Base-by-base conservation (phyloP, 331 rosid genomes). In the Stylosanthes scabra region DNA sequence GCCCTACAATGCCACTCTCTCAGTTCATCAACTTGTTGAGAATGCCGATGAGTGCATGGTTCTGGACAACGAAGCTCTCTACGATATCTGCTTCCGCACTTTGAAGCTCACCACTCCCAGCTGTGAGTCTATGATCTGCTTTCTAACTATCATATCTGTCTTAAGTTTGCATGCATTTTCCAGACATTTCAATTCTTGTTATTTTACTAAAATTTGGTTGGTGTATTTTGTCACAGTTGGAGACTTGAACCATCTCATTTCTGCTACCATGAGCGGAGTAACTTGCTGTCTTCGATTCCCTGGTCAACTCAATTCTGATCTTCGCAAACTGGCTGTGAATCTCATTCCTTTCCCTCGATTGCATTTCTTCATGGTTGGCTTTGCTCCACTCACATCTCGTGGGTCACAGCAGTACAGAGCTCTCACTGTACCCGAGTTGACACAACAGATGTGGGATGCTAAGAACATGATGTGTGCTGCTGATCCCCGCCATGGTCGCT, bases 41-140 rank as follows among this genome's bases (percentile, higher is more conserved):
- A 91, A 91, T 68, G 97, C 96, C 1, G 97, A 91, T 55, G 97
- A 91, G 50, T 91, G 97, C 69, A 91, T 91, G 97, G 97, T 91
- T 27, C 78, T 91, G 87, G 97, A 91, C 69, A 91, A 91, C 2
- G 97, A 91, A 71, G 97, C 97, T n/a, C 90, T 91, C 28, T 91
- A 91, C n/a, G 97, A 91, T 49, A 91, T 91, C 67, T 91, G 97
- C 82, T 91, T 91, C 85, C 83, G 97, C 7, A 91, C 97, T 10
- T 87, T 91, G 28, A 91, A 91, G 86, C 97, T 91, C 72, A 89
- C 97, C 65, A 91, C 97, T 31, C 96, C 97, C 20, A 91, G 97
- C 93, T 91, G 97, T 91, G 83, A 84, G 97, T 63, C 25, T 20
- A 20, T 20, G 25, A 0, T 20, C 25, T 20, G 25, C 25, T 20